Evolutionary conservation across 139 green algal species (phyloP).

Genomic region (Coelastrella sp.): DNA sequence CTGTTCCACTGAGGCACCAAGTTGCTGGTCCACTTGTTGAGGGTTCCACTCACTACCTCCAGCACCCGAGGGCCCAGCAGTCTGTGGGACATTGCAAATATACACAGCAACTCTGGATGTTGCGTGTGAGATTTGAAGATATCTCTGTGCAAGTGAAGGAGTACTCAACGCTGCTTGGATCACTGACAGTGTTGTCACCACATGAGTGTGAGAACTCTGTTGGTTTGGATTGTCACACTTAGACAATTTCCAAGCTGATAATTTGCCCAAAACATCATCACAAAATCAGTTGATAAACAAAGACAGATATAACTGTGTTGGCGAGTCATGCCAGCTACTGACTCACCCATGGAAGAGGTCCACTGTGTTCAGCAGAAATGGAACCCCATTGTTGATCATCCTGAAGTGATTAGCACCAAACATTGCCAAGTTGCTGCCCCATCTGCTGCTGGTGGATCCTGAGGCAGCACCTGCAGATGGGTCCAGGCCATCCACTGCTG

Average conservation of each 20-base stretch:
- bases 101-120: neutral
- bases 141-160: neutral
- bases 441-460: slow-evolving; percentile 1
- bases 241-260: too few relatives aligned
- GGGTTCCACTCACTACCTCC: slow-evolving; percentile 68
- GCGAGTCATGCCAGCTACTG: neutral
- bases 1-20: slow-evolving; percentile 93
- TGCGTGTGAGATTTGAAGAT: too few relatives aligned
- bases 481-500: slow-evolving; percentile 29
- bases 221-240: too few relatives aligned
- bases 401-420: slow-evolving; percentile 87
- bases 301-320: neutral
- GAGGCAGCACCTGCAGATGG: slow-evolving; percentile 7
- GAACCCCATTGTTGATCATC: slow-evolving; percentile 71
- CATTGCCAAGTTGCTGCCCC: slow-evolving; percentile 33
- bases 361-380: slow-evolving; percentile 84
- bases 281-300: too few relatives aligned
- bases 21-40: slow-evolving; percentile 80
- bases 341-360: slow-evolving; percentile 71
- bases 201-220: too few relatives aligned
- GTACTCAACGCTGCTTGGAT: neutral
- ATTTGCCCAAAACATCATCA: too few relatives aligned
- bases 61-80: slow-evolving; percentile 80
- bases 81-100: neutral
- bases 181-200: too few relatives aligned